These are phyloP conservation scores for Nakazawaea ishiwadae DNA, from an alignment of 805 yeast genomes.

Conservation along the genomic window DNA sequence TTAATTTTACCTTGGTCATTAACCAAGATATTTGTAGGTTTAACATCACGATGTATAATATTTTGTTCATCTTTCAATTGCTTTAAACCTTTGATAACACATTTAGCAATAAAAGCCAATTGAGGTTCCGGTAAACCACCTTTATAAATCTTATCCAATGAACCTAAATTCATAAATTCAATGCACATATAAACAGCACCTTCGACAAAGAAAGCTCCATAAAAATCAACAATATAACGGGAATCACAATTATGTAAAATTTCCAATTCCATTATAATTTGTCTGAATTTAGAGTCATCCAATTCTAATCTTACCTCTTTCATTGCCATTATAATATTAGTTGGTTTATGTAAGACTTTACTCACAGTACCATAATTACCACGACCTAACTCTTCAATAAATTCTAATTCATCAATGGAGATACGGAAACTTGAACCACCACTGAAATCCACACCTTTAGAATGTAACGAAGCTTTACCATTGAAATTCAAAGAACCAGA, in stretches of 20 bases:
- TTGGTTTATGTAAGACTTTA: slow-evolving; percentile 89
- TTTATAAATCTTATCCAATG: slow-evolving; percentile 80
- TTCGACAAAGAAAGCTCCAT: slow-evolving; percentile 95
- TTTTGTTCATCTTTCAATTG: slow-evolving; percentile 86
- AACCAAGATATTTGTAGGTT: slow-evolving; percentile 90
- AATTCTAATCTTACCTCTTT: slow-evolving; percentile 91
- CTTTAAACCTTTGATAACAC: slow-evolving; percentile 76
- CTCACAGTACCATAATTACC: slow-evolving; percentile 97
- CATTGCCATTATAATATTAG: slow-evolving; percentile 93
- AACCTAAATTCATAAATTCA: slow-evolving; percentile 97
- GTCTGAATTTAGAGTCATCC: slow-evolving; percentile 91
- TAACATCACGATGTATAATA: slow-evolving; percentile 93
- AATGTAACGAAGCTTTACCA: slow-evolving; percentile 88
- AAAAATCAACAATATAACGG: slow-evolving; percentile 90
- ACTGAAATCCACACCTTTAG: slow-evolving; percentile 87
- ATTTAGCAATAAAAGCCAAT: slow-evolving; percentile 72
- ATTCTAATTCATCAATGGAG: slow-evolving; percentile 76
- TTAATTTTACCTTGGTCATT: slow-evolving; percentile 78
- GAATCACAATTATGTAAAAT: slow-evolving; percentile 87
- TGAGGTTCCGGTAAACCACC: slow-evolving; percentile 73
- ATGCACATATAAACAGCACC: slow-evolving; percentile 98
- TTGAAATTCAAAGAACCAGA: slow-evolving; percentile 89
- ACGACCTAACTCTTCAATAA: slow-evolving; percentile 84
- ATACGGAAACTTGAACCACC: slow-evolving; percentile 86
- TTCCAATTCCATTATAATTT: slow-evolving; percentile 94